Conservation (phyloP, 306 rosid species). For the Dryas octopetala region DNA sequence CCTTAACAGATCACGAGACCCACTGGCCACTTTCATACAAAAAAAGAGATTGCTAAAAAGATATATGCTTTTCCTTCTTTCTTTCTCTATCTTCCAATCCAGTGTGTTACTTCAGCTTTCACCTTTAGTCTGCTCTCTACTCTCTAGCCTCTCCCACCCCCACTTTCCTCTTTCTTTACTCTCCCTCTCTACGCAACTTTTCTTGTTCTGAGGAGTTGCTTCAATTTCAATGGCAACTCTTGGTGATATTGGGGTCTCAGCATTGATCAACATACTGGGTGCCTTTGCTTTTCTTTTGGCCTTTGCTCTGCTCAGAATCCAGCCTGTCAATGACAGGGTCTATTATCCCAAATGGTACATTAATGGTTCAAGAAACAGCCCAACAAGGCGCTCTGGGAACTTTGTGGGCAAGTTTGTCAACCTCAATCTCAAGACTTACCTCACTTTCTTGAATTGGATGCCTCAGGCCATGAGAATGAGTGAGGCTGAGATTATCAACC, state of each 20-base stretch:
- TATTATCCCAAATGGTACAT: constrained; percentile 93
- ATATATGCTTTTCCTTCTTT: constrained; percentile 15
- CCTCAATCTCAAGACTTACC: constrained; percentile 69
- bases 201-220: constrained; percentile 12
- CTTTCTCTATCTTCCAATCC: neutral
- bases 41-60: neutral
- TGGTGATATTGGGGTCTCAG: constrained; percentile 86
- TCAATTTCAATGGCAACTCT: constrained; percentile 72
- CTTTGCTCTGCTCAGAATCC: constrained; percentile 80
- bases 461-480: constrained; percentile 85
- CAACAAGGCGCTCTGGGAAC: constrained; percentile 60
- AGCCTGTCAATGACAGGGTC: constrained; percentile 89
- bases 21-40: neutral
- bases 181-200: neutral
- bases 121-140: neutral
- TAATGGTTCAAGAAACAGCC: constrained; percentile 65
- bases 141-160: neutral
- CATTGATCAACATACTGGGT: constrained; percentile 63
- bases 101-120: neutral
- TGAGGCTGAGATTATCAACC: constrained; percentile 74
- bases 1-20: constrained; percentile 22
- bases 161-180: neutral
- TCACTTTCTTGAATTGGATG: constrained; percentile 92
- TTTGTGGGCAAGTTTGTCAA: constrained; percentile 82
- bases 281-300: constrained; percentile 85